phyloP scores from a whole-genome alignment of 2,329 filamentous ascomycete species.

The Epichloe hybrida region DNA sequence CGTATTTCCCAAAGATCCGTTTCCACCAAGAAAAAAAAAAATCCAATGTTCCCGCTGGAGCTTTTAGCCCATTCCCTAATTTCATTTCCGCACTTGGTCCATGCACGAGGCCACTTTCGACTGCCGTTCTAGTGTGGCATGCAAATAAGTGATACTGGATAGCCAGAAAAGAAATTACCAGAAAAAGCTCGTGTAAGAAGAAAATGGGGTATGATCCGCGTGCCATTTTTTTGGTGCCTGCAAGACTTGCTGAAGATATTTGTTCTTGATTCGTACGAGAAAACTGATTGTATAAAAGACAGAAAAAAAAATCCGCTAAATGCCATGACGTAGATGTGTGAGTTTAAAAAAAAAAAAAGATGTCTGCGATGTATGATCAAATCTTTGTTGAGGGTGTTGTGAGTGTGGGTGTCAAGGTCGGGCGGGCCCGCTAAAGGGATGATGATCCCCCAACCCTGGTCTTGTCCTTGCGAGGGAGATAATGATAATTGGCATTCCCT shows the following conservation, averaged over 20 bases:
- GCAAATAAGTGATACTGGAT: slow-evolving; percentile 12
- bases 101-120: slow-evolving; percentile 7
- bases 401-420: slow-evolving; percentile 4
- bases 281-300: neutral
- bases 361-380: neutral
- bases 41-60: slow-evolving; percentile 1
- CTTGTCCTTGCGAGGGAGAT: neutral
- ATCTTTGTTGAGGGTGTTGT: neutral
- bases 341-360: neutral
- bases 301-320: slow-evolving; percentile 28
- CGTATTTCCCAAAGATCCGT: slow-evolving; percentile 12
- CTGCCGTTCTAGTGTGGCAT: slow-evolving; percentile 10
- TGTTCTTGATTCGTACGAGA: slow-evolving; percentile 15
- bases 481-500: neutral
- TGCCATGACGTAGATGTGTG: slow-evolving; percentile 28
- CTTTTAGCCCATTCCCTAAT: slow-evolving; percentile 1
- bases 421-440: neutral
- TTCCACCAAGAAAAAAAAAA: slow-evolving; percentile 11
- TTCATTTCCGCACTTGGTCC: slow-evolving; percentile 7
- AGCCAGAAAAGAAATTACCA: slow-evolving; percentile 10
- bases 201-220: slow-evolving; percentile 23
- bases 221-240: slow-evolving; percentile 26
- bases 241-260: slow-evolving; percentile 20
- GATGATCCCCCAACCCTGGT: neutral
- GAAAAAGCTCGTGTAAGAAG: slow-evolving; percentile 9